phyloP scores from a whole-genome alignment of 129 eudicot genomes.

The Dittrichia graveolens region DNA sequence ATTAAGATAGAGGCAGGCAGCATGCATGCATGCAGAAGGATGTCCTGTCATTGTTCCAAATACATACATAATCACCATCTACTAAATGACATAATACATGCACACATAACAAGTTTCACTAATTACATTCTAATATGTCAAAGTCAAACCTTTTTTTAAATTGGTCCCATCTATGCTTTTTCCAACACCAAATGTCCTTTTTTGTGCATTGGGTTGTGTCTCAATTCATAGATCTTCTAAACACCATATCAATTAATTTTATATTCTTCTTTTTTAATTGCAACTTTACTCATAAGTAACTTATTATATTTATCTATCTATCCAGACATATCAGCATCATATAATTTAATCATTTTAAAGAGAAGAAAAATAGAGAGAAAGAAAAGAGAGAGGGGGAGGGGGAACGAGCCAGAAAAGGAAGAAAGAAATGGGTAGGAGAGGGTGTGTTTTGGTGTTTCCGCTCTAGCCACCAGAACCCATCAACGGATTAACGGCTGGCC shows the following conservation, averaged over 20 bases:
- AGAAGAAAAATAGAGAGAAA: too few species aligned
- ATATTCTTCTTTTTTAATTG: not conserved
- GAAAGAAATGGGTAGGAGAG: too few species aligned
- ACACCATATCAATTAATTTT: not conserved
- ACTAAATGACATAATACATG: conserved; percentile 36
- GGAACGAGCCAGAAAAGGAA: too few species aligned
- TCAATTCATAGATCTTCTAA: not conserved
- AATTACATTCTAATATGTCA: conserved; percentile 3
- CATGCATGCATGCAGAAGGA: conserved; percentile 7
- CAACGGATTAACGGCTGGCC: too few species aligned
- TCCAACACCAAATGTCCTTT: conserved; percentile 9
- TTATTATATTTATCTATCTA: too few species aligned
- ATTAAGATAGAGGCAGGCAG: not conserved
- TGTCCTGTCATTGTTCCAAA: conserved; percentile 33
- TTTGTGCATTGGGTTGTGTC: not conserved
- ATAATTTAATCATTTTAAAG: too few species aligned
- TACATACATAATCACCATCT: conserved; percentile 20
- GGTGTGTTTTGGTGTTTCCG: too few species aligned
- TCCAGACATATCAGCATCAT: too few species aligned
- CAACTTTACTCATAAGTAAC: not conserved
- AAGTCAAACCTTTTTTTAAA: conserved; percentile 22
- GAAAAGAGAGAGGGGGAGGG: too few species aligned
- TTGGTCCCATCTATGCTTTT: not conserved
- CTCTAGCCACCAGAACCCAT: too few species aligned
- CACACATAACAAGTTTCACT: not conserved